Evolutionary conservation across 2,329 filamentous ascomycete genomes (phyloP), one percentile per base, ranked within the genome.

Genomic region (Aspergillus cejpii): DNA sequence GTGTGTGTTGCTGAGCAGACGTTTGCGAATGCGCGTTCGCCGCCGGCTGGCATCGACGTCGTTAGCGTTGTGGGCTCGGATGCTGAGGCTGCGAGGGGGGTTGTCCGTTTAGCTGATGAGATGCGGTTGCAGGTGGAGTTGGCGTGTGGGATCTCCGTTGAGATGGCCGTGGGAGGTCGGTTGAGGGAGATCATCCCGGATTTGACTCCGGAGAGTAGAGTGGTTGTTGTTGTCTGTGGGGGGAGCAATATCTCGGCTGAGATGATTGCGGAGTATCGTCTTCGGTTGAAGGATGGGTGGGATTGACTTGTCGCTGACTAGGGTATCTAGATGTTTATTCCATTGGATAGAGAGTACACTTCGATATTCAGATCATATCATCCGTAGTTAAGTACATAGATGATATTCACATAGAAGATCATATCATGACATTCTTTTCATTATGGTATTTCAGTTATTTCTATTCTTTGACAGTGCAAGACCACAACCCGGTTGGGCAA

Each of bases 111-210:
- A 52, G 82, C 87, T 6, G 85, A 95, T 55, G 87, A 94, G 51
- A 82, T 86, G 54, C 73, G 83, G 26, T 69, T 90, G 50, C 70
- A 94, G 50, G 86, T 94, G 5, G 90, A 96, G 70, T 72, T 83
- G 24, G 80, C 87, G 0, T 94, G 89, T 63, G 88, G 89, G 0
- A 88, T 90, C 3, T 84, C 82, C 39, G 67, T 94, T 14, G 85
- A 66, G 39, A 50, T 61, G 47, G 64, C 53, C 6, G 26, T 56
- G n/a, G 51, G 49, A 15, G 40, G 43, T 17, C 45, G 43, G 37
- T 43, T 66, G 39, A 60, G 49, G 43, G 50, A 62, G 26, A 48
- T 48, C 3, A 43, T 64, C 11, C 52, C 55, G 14, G 56, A 56
- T 23, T 44, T 67, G 6, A 50, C 20, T 11, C 54, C 55, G 4